Evolutionary conservation across 2,329 filamentous ascomycete species (phyloP), one percentile per base, ranked within the genome.

Genomic region (Aureobasidium sp.): DNA sequence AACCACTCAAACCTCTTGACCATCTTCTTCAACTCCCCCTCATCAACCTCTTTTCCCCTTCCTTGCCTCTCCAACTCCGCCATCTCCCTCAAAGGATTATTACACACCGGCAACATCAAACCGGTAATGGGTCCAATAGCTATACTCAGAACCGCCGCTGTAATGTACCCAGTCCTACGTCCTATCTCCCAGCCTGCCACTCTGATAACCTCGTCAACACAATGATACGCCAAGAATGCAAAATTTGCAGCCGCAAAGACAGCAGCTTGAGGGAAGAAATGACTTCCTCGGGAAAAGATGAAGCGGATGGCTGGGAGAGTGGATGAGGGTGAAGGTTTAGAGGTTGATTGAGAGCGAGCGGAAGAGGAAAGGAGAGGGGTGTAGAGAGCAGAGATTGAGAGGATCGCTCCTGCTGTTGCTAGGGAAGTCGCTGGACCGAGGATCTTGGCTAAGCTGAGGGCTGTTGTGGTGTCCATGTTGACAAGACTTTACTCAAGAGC

Each of bases 301-400:
- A 64, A 64, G 31, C 60, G 60, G 8, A 64, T 55, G 11, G 60
- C 48, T 25, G 60, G 60, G 4, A 64, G 48, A 9, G 64, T 61
- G 4, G 23, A 38, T 23, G 13, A 8, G 2, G 47, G 59, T 10
- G 25, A 47, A 9, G 59, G 65, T 9, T 43, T 61, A 1, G 10
- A 29, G 13, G 50, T 20, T 2, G 48, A 64, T 50, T 62, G 50
- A 8, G 40, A 66, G 48, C 60, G 60, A 10, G 60, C 60, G 8
- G 33, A 29, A 3, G 50, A 23, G 15, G 61, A 47, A 10, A 48
- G 48, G 4, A 64, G 43, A 18, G 65, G 59, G n/a, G 48, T 61
- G 42, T 18, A 50, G 60, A 64, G n/a, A 9, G 43, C 11, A 9
- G 65, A 61, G 51, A 55, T 48, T 18, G 48, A 45, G 48, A 53